Evolutionary conservation across 1,284 basidiomycete species (phyloP), one percentile per base, ranked within the genome.

Genomic region (Trametes pubescens): DNA sequence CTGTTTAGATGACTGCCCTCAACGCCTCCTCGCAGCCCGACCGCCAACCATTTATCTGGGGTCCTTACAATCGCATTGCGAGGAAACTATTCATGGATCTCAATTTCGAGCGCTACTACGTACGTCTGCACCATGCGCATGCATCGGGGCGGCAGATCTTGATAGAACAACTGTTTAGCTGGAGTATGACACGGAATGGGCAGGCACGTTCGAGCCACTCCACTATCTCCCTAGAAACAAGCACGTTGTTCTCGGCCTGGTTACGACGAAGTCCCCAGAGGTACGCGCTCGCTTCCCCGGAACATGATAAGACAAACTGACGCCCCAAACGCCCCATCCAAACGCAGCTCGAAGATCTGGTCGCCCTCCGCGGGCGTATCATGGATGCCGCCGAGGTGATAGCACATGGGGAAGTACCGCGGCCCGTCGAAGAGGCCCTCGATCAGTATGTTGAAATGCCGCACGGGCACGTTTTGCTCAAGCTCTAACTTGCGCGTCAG

Each of bases 181-280:
- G 44, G 91, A 94, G 76, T 94, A 92, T 74, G 92, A 94, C 73
- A 88, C 86, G 18, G 81, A 84, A 53, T 83, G 88, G 16, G 84
- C 91, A 0, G 90, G 90, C 44, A 81, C 84, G 59, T 91, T 93
- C 67, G 80, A 82, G 67, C 88, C 89, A 2, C 80, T 93, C 40
- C 82, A 78, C 62, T 70, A 88, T 66, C 79, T 94, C 9, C 91
- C 92, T 1, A 78, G 78, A 21, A 79, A 86, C 74, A 93, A 92
- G 74, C 78, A 82, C 13, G 85, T 86, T 40, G 87, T 93, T 8
- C 80, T 94, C 13, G 92, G 92, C 13, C 79, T 93, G 35, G 82
- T 94, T 48, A 87, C 89, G 0, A 89, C 87, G 21, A 94, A 94
- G 76, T 61, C 38, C 9, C 56, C 61, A 14, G 43, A 59, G 56